Base-by-base conservation (phyloP, 805 yeast species). In the Starmerella asiatica region DNA sequence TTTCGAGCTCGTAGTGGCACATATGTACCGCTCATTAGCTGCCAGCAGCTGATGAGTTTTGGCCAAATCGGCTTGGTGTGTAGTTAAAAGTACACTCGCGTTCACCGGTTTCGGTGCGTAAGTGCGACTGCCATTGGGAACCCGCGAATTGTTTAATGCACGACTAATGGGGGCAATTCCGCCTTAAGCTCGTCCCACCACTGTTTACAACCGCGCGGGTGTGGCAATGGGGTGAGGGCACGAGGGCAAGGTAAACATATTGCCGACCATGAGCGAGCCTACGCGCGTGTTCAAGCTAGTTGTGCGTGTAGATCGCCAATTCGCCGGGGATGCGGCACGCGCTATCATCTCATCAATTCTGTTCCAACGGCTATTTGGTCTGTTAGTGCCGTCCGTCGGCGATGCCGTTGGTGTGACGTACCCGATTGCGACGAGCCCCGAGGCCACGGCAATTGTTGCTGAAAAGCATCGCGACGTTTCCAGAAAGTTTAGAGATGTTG, bases 311-410 rank as follows among this genome's bases (percentile, higher is more conserved):
- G 80, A 75, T 44, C 54, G 73, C 38, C 67, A 71, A 34, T 69
- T 70, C 34, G 65, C 69, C 6, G 61, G 70, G 37, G 82, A 75
- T 42, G 70, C 73, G 7, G 56, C 73, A 14, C 68, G 64, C 51
- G 76, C 77, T 61, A 56, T 78, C 21, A 55, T 81, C 39, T 75
- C 81, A 63, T 63, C 81, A 2, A 72, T 80, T 16, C 70, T 80
- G 54, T 80, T 80, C 56, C 71, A 75, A 40, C 60, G 93, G 32
- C 60, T 78, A 21, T 73, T 81, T 53, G 88, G 86, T 0, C 67
- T 76, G 1, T 62, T 78, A 15, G 56, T 60, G 1, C 84, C 86
- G 2, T 56, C 61, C 14, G 67, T 71, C 3, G 58, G 61, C n/a
- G 76, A 74, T 45, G 73, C 75, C 37, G 56, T 71, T 8, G 76